Evolutionary conservation across 1,139 yeast genomes (phyloP), one percentile per base, ranked within the genome.

Genomic region (Pichia cactophila): DNA sequence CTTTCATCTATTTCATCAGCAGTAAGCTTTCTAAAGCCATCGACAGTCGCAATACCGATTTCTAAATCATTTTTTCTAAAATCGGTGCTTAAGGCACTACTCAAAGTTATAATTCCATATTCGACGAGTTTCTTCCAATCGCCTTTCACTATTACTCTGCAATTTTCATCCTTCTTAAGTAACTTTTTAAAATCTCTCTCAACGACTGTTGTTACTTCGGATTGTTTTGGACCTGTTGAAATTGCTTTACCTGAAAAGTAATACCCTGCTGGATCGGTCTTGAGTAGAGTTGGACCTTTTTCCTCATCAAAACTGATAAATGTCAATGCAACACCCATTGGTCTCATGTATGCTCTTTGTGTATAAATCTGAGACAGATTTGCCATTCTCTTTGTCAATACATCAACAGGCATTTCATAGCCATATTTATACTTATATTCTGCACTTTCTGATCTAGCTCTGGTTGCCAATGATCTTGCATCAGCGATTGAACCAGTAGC

Each of bases 311-410:
- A 83, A 45, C 94, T 82, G 54, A 90, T 78, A 62, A 92, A 85
- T 26, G 97, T 89, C 62, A 89, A 76, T 31, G 96, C 88, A 50
- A 89, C 96, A 39, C 97, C 97, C 57, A 90, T 74, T 29, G 98
- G 98, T 68, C 98, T 81, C 97, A 92, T 92, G 68, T 92, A 92
- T n/a, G 98, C 98, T 65, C 97, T 78, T 70, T 92, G 98, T 43
- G 98, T 92, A 68, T 89, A 92, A 56, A 92, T 80, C 72, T 92
- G 98, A 45, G 95, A 86, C 61, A 89, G 71, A 65, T 92, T 92
- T 52, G 97, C 98, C 85, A 92, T 84, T 65, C 97, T 79, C 72
- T 90, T 92, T 45, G 97, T 89, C 61, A 92, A 74, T 45, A 86
- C 89, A 64, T 89, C 96, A 56, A 88, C 89, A 2, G 98, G 97